phyloP scores from a whole-genome alignment of 2,329 filamentous ascomycete species.

The Ophiostoma himal-ulmi region DNA sequence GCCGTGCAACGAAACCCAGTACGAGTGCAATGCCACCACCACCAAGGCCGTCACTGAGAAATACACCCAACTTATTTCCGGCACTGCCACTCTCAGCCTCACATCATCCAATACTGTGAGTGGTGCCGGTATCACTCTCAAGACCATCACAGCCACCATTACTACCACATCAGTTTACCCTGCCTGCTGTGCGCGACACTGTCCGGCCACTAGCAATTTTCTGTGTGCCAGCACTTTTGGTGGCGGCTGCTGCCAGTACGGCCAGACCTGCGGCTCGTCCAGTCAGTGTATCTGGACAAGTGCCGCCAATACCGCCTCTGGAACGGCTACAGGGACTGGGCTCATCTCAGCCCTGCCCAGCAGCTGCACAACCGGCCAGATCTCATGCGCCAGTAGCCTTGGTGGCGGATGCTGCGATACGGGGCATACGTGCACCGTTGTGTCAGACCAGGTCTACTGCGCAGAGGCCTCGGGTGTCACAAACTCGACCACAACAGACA shows the following conservation, averaged over 20 bases:
- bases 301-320: neutral
- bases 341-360: constrained; percentile 35
- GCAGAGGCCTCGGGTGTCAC: constrained; percentile 31
- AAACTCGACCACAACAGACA: constrained; percentile 29
- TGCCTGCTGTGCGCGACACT: constrained; percentile 39
- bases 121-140: constrained; percentile 24
- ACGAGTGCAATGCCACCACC: constrained; percentile 30
- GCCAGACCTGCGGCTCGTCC: constrained; percentile 37
- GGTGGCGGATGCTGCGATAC: constrained; percentile 49
- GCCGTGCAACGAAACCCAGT: constrained; percentile 30
- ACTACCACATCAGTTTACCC: constrained; percentile 28
- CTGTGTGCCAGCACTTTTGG: constrained; percentile 42
- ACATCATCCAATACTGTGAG: constrained; percentile 21
- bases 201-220: constrained; percentile 40
- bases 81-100: constrained; percentile 4
- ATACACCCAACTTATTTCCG: neutral
- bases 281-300: constrained; percentile 34
- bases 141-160: constrained; percentile 28
- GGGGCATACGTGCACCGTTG: constrained; percentile 39
- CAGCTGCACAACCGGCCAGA: constrained; percentile 43
- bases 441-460: constrained; percentile 39
- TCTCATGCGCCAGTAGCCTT: constrained; percentile 40
- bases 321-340: neutral
- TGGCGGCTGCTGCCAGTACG: constrained; percentile 46
- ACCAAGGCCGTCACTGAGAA: constrained; percentile 29